These are phyloP conservation scores for Asclepias syriaca DNA, from an alignment of 257 asterid genomes.

Conservation along the genomic window DNA sequence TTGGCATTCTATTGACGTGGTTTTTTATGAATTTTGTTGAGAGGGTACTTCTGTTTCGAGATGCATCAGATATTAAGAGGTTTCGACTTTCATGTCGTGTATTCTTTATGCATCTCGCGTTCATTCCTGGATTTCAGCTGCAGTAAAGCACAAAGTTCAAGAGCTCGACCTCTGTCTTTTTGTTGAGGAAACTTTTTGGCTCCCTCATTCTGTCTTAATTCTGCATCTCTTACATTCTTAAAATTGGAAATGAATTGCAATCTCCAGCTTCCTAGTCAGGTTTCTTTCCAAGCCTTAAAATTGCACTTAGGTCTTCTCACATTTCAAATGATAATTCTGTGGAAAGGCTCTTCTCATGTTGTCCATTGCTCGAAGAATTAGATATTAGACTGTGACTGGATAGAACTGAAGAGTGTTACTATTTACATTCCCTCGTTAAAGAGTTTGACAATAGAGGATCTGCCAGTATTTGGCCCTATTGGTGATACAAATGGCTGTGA, in stretches of 20 bases:
- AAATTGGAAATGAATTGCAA: conserved; percentile 44
- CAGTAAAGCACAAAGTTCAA: conserved; percentile 35
- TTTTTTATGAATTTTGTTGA: conserved; percentile 43
- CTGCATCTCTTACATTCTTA: conserved; percentile 26
- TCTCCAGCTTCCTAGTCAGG: conserved; percentile 41
- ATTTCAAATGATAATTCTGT: conserved; percentile 39
- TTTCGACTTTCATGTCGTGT: conserved; percentile 57
- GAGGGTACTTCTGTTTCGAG: conserved; percentile 40
- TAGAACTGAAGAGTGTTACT: conserved; percentile 26
- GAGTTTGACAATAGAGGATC: conserved; percentile 45
- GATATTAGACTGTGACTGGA: conserved; percentile 52
- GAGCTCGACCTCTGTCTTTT: conserved; percentile 57
- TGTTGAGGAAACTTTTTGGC: conserved; percentile 38
- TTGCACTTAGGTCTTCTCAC: conserved; percentile 44
- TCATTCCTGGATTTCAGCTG: conserved; percentile 44
- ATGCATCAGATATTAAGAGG: conserved; percentile 29
- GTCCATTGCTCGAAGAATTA: conserved; percentile 46
- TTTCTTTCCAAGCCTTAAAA: conserved; percentile 39
- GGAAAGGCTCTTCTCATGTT: conserved; percentile 41
- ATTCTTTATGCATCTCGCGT: conserved; percentile 41
- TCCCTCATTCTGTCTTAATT: conserved; percentile 38
- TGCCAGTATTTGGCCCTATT: conserved; percentile 35
- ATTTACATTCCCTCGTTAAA: conserved; percentile 42
- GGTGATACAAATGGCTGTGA: conserved; percentile 39
- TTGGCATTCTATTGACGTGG: conserved; percentile 27